Evolutionary conservation across 1,284 basidiomycete species (phyloP).

Genomic region (Trichosporon sp.): DNA sequence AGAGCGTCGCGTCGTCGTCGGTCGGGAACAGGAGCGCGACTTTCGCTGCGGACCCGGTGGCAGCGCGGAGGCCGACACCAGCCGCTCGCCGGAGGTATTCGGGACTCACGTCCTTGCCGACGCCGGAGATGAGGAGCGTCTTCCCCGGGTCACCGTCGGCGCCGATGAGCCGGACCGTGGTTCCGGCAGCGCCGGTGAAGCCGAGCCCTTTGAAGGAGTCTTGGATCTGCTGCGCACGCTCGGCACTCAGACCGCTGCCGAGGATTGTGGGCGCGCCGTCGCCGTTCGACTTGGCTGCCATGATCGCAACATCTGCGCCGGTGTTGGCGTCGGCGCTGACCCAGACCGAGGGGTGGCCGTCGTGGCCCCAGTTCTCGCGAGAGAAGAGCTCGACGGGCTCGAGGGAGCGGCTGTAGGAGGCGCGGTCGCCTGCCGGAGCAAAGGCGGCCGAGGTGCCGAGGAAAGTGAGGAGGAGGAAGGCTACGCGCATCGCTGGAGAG

Average conservation of each 20-base stretch:
- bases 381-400: not conserved
- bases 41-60: not conserved
- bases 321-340: not conserved
- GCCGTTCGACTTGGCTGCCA: not conserved
- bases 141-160: not conserved
- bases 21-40: conserved; percentile 4
- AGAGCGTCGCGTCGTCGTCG: not conserved
- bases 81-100: conserved; percentile 10
- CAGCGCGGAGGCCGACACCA: conserved; percentile 3
- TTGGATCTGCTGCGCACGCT: not conserved
- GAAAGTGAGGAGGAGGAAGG: conserved; percentile 1
- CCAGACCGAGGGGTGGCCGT: not conserved
- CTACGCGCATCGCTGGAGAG: not conserved
- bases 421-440: not conserved
- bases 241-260: not conserved
- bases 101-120: conserved; percentile 4
- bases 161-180: not conserved
- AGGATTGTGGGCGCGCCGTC: not conserved
- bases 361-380: not conserved
- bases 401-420: not conserved
- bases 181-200: not conserved
- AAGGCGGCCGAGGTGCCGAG: not conserved
- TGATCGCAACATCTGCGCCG: not conserved
- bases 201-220: conserved; percentile 2
- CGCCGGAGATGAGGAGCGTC: not conserved